Evolutionary conservation across 306 rosid species (phyloP).

Genomic region (Parietaria judaica): DNA sequence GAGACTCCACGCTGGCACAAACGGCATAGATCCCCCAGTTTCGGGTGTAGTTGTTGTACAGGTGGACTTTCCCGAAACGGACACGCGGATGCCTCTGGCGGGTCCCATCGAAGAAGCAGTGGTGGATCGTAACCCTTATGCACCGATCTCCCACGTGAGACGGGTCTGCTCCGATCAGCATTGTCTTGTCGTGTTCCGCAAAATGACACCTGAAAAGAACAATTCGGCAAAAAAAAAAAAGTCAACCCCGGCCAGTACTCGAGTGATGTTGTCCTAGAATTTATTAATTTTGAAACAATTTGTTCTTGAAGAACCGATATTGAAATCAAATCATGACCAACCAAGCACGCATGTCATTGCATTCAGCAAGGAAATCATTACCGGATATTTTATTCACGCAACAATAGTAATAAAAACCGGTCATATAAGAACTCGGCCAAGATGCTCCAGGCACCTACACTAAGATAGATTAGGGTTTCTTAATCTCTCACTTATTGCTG

Average conservation of each 20-base stretch:
- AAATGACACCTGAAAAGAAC: conserved; percentile 67
- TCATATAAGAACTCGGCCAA: no score
- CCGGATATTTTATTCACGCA: no score
- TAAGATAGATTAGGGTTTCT: no score
- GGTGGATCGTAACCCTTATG: conserved; percentile 87
- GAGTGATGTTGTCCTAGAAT: no score
- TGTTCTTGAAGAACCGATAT: no score
- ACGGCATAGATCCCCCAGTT: conserved; percentile 99
- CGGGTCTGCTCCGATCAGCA: conserved; percentile 87
- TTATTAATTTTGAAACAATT: no score
- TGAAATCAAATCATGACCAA: no score
- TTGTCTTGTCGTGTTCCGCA: conserved; percentile 76
- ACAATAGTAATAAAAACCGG: no score
- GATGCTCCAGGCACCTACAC: no score
- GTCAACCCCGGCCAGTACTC: conserved; percentile 4
- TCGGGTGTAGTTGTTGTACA: conserved; percentile 81
- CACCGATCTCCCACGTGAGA: conserved; percentile 67
- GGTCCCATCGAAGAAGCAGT: conserved; percentile 86
- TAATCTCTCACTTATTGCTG: no score
- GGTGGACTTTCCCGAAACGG: conserved; percentile 75
- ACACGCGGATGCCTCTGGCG: conserved; percentile 96
- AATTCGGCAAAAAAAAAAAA: conserved; percentile 13
- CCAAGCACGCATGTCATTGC: no score
- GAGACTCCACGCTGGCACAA: conserved; percentile 91
- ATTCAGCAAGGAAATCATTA: no score